Percentiles rank a stretch among this genome's conserved stretches.
phyloP scores from a whole-genome alignment of 441 rosid genomes.

The Syzygium malaccense region DNA sequence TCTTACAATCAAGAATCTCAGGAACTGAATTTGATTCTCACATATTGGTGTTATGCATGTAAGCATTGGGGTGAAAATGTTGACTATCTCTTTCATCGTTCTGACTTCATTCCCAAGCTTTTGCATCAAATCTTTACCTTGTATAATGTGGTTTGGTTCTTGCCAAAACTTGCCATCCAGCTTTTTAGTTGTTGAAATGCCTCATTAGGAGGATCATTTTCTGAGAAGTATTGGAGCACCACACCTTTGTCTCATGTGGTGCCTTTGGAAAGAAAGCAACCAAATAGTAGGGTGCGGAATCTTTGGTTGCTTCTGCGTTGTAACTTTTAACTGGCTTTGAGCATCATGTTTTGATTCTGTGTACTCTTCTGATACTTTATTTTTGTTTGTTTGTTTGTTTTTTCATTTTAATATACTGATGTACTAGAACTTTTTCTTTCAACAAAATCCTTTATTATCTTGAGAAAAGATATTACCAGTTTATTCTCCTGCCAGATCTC shows the following conservation, averaged over 20 bases:
- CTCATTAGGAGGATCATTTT: too few relatives aligned
- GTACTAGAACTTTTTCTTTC: background rate
- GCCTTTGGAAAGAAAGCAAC: background rate
- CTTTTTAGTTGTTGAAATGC: too few relatives aligned
- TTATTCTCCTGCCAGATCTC: background rate
- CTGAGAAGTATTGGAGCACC: too few relatives aligned
- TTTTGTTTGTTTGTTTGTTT: background rate
- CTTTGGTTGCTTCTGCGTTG: background rate
- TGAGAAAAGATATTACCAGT: background rate
- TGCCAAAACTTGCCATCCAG: too few relatives aligned
- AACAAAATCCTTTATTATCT: background rate
- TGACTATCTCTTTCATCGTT: too few relatives aligned
- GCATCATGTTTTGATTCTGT: background rate
- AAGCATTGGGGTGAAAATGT: too few relatives aligned
- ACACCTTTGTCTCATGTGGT: background rate
- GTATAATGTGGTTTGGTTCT: too few relatives aligned
- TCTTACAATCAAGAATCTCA: too few relatives aligned
- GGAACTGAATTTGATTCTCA: too few relatives aligned
- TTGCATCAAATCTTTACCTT: too few relatives aligned
- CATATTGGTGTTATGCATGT: too few relatives aligned
- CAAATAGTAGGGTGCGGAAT: background rate
- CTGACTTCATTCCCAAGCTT: too few relatives aligned
- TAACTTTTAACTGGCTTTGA: background rate
- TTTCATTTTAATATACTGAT: background rate
- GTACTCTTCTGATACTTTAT: background rate